Base-by-base conservation (phyloP, 2,329 filamentous ascomycete genomes). In the Aspergillus ochraceus region DNA sequence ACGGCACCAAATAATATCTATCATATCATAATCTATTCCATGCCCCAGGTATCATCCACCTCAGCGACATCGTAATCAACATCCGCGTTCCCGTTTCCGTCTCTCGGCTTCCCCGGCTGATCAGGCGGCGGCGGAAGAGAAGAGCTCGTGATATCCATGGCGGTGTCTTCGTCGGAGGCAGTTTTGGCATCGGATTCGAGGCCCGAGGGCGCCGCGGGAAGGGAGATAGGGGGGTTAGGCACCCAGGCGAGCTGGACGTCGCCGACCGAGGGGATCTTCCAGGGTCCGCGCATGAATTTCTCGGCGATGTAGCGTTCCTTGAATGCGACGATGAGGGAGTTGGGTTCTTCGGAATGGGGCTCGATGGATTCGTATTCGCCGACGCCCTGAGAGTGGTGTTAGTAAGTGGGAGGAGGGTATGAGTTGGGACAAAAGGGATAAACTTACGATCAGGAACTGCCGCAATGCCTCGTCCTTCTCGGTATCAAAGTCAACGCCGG, bases 231-330 rank as follows among this genome's bases (percentile, higher is more conserved):
- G 1, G 71, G 72, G 29, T 77, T 77, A 39, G 78, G 71, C n/a
- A 83, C 73, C 85, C 85, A 88, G 2, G 77, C 74, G 47, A 86
- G 73, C 51, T 86, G 81, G 26, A 85, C 77, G 49, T 82, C 80
- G 29, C 83, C 83, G 6, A 85, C 75, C 2, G 79, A 76, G 1
- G 83, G 82, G 52, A 86, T 83, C 5, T 76, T 70, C 59, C 74
- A 71, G 0, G 78, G 68, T 9, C 80, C 74, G 59, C 79, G 78
- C 68, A 84, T 78, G 63, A 85, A 83, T 62, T 79, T 81, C 67
- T 88, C 85, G 4, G 83, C 85, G 52, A 83, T 76, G 64, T 76
- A 80, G 52, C 79, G 76, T 60, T 81, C 79, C 63, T 80, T 81
- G 68, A 81, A 81, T 2, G 76, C 70, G 42, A 81, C 71, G 32